Base-by-base conservation (phyloP, 2,329 filamentous ascomycete genomes). In the Lasiodiplodia sp. region DNA sequence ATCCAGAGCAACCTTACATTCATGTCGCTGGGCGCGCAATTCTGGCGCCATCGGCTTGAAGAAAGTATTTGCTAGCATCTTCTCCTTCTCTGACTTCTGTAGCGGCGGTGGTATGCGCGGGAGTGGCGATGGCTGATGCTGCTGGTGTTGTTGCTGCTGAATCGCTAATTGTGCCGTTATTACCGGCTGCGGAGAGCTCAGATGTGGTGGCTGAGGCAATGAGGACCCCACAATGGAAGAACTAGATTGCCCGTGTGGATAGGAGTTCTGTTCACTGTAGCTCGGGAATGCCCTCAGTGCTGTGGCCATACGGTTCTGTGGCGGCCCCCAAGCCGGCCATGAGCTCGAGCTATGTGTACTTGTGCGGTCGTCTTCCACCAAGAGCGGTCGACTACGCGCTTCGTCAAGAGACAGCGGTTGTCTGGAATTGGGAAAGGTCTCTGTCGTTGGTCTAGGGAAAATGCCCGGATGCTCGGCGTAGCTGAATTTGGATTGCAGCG, bases 21-120 rank as follows among this genome's bases (percentile, higher is more conserved):
- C 87, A 76, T 96, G 90, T n/a, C 95, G 91, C 75, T 97, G 94
- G 23, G 92, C 86, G 16, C 92, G 87, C 5, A 99, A 86, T 74
- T 93, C 90, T 70, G 89, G 87, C 76, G 93, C 90, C 71, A 91
- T 94, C 7, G 92, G 92, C 70, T 90, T 90, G 79, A 93, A 98
- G n/a, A 88, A 86, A 51, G 92, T 87, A 14, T 92, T 92, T 38
- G 86, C 85, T 18, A 97, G 83, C 95, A 98, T 98, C 78, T 96
- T 93, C 70, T 96, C 92, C 79, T 96, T 96, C 77, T 97, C 93
- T 1, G 90, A 91, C 14, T 49, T 63, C 14, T 58, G 69, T 14
- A 63, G 58, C 34, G 67, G 69, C 21, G 68, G 63, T 7, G 38
- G 38, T 5, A 40, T 16, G 7, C 11, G 23, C 57, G 25, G 57